Percentiles rank a stretch among this genome's conserved stretches.
These are phyloP conservation scores for Pyricularia sp. DNA, from an alignment of 2,329 filamentous ascomycete species.

Conservation along the genomic window DNA sequence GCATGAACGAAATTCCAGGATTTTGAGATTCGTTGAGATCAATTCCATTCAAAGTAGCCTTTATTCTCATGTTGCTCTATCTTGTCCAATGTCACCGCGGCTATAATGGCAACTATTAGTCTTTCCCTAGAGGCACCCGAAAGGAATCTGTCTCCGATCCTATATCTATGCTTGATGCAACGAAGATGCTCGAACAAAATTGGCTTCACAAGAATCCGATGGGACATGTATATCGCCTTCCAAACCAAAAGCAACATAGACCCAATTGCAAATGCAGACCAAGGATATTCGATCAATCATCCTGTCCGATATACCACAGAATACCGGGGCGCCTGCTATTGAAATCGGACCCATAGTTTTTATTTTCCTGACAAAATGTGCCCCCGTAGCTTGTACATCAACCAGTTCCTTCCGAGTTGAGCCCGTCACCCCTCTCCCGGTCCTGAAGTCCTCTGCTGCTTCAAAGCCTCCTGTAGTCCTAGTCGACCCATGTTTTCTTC, in stretches of 20 bases:
- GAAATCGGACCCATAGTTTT: background rate
- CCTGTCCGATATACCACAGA: background rate
- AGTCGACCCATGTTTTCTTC: conserved; percentile 14
- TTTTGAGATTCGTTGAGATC: too few relatives aligned
- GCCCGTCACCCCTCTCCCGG: background rate
- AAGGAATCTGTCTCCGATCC: background rate
- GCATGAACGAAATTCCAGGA: too few relatives aligned
- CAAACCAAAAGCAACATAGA: background rate
- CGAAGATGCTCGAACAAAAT: background rate
- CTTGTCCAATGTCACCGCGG: too few relatives aligned
- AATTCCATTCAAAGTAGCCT: too few relatives aligned
- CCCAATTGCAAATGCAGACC: background rate
- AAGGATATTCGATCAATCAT: background rate
- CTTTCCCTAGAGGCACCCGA: background rate
- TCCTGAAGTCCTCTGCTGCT: background rate
- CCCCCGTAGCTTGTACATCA: background rate
- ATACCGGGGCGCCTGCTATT: background rate
- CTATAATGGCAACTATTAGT: too few relatives aligned
- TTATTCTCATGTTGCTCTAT: too few relatives aligned
- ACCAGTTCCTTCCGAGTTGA: background rate
- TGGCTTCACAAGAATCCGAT: background rate
- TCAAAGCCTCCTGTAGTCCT: conserved; percentile 6
- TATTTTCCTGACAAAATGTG: background rate
- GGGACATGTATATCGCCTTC: background rate
- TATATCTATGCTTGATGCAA: background rate